Conservation (phyloP, 2,329 filamentous ascomycete species). For the Bipolaris bicolor region DNA sequence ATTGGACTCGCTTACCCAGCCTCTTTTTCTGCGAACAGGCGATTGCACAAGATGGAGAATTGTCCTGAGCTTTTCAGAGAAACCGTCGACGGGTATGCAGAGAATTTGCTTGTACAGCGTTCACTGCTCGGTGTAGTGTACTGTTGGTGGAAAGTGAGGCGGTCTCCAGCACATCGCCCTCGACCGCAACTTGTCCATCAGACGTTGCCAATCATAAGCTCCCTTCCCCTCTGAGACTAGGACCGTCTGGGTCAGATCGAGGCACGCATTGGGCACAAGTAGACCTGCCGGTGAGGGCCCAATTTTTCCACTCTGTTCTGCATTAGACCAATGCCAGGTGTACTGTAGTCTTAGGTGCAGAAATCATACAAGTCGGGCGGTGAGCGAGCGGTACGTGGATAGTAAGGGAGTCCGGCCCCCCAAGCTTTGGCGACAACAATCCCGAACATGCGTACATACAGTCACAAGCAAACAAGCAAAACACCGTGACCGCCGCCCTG, state of each 20-base stretch:
- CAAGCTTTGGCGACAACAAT: conserved; percentile 5
- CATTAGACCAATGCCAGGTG: conserved; percentile 20
- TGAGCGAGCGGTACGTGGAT: conserved; percentile 22
- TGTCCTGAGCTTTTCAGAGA: conserved; percentile 5
- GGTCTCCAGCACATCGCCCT: conserved; percentile 17
- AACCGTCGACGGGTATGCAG: conserved; percentile 1
- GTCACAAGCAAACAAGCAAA: not conserved
- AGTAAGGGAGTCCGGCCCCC: conserved; percentile 18
- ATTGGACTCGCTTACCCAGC: conserved; percentile 35
- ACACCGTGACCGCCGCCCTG: not conserved
- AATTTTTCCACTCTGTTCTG: conserved; percentile 25
- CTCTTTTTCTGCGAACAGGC: conserved; percentile 26
- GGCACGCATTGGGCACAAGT: conserved; percentile 22
- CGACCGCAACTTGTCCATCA: conserved; percentile 28
- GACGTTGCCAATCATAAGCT: conserved; percentile 21
- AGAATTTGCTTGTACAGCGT: conserved; percentile 3
- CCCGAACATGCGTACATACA: too few species aligned
- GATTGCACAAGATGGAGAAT: conserved; percentile 14
- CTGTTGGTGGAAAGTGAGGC: conserved; percentile 19
- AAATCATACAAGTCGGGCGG: conserved; percentile 10
- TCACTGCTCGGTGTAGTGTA: conserved; percentile 1
- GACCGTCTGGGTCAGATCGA: conserved; percentile 20
- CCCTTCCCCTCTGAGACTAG: conserved; percentile 16
- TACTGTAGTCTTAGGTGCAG: conserved; percentile 19
- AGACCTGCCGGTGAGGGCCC: conserved; percentile 29